These are phyloP conservation scores for Cinchona pubescens DNA, from an alignment of 257 asterid species.

Conservation along the genomic window DNA sequence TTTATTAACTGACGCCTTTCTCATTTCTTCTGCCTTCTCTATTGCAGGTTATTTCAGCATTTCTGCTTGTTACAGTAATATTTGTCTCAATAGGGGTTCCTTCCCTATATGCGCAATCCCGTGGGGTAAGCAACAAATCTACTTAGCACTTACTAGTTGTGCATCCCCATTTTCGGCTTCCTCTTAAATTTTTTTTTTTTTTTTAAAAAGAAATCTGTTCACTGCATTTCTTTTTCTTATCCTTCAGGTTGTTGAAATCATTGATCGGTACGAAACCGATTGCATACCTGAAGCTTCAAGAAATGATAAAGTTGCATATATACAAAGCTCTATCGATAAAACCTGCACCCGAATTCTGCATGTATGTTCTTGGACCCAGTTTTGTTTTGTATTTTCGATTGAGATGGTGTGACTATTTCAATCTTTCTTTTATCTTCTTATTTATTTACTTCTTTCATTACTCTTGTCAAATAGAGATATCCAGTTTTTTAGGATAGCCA, in stretches of 20 bases:
- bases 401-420: background rate
- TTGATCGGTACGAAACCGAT: conserved; percentile 47
- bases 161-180: background rate
- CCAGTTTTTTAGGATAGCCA: background rate
- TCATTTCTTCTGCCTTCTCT: conserved; percentile 7
- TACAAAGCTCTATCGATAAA: conserved; percentile 33
- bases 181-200: too few relatives aligned
- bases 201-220: background rate
- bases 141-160: background rate
- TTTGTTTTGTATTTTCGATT: background rate
- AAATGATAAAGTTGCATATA: conserved; percentile 38
- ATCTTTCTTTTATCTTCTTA: background rate
- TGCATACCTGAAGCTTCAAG: conserved; percentile 41
- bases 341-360: conserved; percentile 38
- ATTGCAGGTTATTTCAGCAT: conserved; percentile 76
- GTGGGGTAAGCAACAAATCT: conserved; percentile 35
- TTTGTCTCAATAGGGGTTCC: conserved; percentile 89
- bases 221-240: conserved; percentile 11
- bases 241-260: conserved; percentile 56
- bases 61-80: conserved; percentile 64
- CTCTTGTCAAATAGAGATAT: background rate
- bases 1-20: conserved; percentile 11
- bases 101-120: conserved; percentile 76
- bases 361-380: conserved; percentile 25
- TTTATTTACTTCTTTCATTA: background rate